Conservation (phyloP, 805 yeast species). For the Zygotorulaspora danielsina region DNA sequence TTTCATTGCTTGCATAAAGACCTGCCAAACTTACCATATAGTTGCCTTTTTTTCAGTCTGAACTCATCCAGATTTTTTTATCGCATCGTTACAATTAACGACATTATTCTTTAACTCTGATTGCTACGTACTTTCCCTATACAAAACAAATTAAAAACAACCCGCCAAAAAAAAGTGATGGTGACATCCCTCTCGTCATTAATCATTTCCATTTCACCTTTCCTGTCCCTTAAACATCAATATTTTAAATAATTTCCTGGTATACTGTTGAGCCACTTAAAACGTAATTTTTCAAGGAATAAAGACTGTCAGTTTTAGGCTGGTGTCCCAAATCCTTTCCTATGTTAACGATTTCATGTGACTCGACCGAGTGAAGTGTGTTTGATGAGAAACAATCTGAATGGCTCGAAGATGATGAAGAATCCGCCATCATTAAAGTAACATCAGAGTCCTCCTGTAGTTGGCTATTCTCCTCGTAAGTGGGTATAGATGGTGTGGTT, state of each 20-base stretch:
- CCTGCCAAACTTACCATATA: too few species aligned
- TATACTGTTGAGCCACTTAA: conserved; percentile 24
- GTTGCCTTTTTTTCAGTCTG: too few species aligned
- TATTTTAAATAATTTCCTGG: conserved; percentile 1
- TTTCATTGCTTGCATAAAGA: too few species aligned
- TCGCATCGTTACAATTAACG: background rate
- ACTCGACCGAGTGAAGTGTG: conserved; percentile 12
- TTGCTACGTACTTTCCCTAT: background rate
- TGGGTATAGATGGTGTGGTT: background rate
- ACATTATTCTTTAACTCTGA: background rate
- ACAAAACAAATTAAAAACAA: background rate
- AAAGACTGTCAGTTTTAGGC: conserved; percentile 10
- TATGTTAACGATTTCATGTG: conserved; percentile 3
- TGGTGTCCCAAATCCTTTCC: conserved; percentile 5
- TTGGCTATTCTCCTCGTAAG: background rate
- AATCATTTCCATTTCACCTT: too few species aligned
- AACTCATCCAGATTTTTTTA: background rate
- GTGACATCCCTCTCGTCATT: background rate
- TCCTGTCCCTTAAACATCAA: too few species aligned
- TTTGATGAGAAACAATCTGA: conserved; percentile 13
- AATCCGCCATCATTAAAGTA: conserved; percentile 9
- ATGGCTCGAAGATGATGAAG: conserved; percentile 10
- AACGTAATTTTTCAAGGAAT: conserved; percentile 16
- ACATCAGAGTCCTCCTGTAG: conserved; percentile 12
- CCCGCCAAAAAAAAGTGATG: background rate